Base-by-base conservation (phyloP, 73 alveolate genomes). In the Loxodes magnus region DNA sequence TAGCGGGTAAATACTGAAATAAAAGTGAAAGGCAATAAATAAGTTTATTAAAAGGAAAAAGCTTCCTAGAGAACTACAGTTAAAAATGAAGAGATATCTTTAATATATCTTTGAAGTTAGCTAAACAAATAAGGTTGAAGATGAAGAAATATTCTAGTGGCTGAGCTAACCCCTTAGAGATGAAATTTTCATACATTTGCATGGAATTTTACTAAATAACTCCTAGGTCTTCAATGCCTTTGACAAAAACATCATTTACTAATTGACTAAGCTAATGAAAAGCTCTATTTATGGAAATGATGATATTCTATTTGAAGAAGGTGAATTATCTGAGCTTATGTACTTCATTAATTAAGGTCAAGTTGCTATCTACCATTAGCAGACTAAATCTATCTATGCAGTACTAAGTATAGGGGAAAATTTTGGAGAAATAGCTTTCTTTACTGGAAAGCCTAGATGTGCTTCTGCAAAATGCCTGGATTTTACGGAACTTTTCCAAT, bases 341-440 rank as follows among this genome's bases (percentile, higher is more conserved):
- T 75, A 21, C 43, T 69, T 75, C 50, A 69, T 75, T 0, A 25
- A 22, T 17, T 23, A 51, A 26, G 89, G 89, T 12, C 57, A 42
- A 17, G 79, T 75, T 5, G 68, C 46, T 9, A 38, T 75, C 1
- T 25, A 43, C 14, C 80, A 67, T 39, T 35, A 44, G 15, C 35
- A 57, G 34, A 61, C 83, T 10, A 57, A 71, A 7, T 31, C 80
- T 0, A 19, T 51, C 10, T 50, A 56, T 5, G 34, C 55, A 35
- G 80, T 59, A 23, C 44, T 69, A 19, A 31, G 55, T 43, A 34
- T 55, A 48, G 75, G 62, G n/a, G 61, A 50, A 9, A 48, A 57
- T 38, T 60, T 75, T 50, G 89, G 89, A 51, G 89, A 75, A 71
- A 69, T 75, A n/a, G 70, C 78, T 10, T 75, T 75, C 34, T 49